phyloP scores from a whole-genome alignment of 805 yeast species.

The Candida corydali region DNA sequence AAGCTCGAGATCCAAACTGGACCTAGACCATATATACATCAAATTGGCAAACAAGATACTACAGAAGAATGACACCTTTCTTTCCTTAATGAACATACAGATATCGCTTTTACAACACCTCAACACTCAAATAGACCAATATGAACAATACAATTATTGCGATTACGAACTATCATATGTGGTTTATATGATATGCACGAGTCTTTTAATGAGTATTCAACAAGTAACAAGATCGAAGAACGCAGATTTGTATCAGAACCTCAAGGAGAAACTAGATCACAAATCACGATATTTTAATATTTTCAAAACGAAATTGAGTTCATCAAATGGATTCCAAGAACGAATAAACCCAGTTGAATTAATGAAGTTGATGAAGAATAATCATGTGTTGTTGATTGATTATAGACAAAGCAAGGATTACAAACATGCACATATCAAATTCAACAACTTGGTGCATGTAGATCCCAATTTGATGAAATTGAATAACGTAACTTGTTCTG shows the following conservation, averaged over 20 bases:
- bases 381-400: slow-evolving; percentile 59
- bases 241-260: slow-evolving; percentile 14
- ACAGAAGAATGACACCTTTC: not conserved
- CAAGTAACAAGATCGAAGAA: slow-evolving; percentile 10
- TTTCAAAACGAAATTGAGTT: slow-evolving; percentile 1
- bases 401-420: slow-evolving; percentile 59
- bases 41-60: slow-evolving; percentile 2
- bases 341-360: slow-evolving; percentile 17
- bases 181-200: slow-evolving; percentile 15
- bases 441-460: slow-evolving; percentile 60
- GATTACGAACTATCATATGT: slow-evolving; percentile 36
- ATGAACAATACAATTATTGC: slow-evolving; percentile 26
- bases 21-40: slow-evolving; percentile 2
- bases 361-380: slow-evolving; percentile 8
- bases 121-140: slow-evolving; percentile 27
- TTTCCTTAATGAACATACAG: slow-evolving; percentile 23
- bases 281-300: slow-evolving; percentile 12
- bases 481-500: slow-evolving; percentile 51
- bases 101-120: slow-evolving; percentile 31
- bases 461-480: slow-evolving; percentile 49
- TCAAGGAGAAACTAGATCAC: slow-evolving; percentile 14
- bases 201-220: slow-evolving; percentile 10
- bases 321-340: not conserved
- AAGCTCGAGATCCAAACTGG: too few relatives aligned
- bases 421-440: slow-evolving; percentile 58